Evolutionary conservation across 306 rosid genomes (phyloP), one percentile per base, ranked within the genome.

Genomic region (Cercis canadensis): DNA sequence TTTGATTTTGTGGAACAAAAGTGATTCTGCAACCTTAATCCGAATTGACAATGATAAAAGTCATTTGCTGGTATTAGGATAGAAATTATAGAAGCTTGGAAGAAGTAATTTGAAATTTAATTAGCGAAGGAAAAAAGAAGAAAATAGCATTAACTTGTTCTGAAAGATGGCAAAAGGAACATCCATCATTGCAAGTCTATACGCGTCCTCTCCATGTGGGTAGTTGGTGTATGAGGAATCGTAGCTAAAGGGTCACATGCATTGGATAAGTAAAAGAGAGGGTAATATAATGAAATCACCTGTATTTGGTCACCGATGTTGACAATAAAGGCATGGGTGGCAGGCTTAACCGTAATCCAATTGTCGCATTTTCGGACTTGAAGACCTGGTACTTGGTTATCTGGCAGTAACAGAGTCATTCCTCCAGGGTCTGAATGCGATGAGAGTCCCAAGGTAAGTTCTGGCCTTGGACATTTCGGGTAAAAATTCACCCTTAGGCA

Each of bases 371-470:
- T 93, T 0, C 90, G 87, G 8, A 93, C 98, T 70, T 93, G 98
- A 62, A 93, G 97, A 5, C 97, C 98, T 0, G 80, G 5, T 12
- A 93, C 90, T 2, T 80, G 49, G 16, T 86, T 70, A 47, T 93
- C 98, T 0, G 93, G 81, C 3, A 93, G 77, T 11, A 93, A 63
- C 4, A 90, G 33, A 17, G 98, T 93, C 86, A 93, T 75, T 11
- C 98, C 97, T 0, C 98, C 98, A 1, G 97, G 97, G 62, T 90
- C 97, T 2, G 97, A 93, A 76, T 93, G 98, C 1, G 98, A 88
- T 2, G 98, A 93, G 0, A 93, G 75, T 1, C 98, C 98, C 4
- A 93, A 75, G 0, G 97, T 81, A 29, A 93, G 84, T 9, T 88
- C 96, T 3, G 97, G 97, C 19, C 77, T 70, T 0, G 98, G 98